These are phyloP conservation scores for Amoebophrya sp. DNA, from an alignment of 169 alveolate species.

Conservation along the genomic window DNA sequence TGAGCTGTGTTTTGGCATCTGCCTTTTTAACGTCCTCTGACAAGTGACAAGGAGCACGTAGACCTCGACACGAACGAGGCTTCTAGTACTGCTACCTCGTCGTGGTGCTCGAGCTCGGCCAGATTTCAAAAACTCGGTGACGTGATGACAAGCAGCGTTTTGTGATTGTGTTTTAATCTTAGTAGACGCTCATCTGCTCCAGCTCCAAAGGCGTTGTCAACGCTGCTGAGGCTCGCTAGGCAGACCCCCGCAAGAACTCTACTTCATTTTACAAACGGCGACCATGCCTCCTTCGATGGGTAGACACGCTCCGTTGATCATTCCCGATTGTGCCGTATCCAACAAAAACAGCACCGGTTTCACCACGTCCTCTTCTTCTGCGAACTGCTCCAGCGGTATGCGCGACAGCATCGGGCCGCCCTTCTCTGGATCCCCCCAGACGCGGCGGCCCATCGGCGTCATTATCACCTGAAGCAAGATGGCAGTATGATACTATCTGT, in stretches of 20 bases:
- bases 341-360: background rate
- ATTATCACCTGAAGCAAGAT: background rate
- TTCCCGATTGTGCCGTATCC: background rate
- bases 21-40: too few relatives aligned
- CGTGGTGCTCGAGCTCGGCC: too few relatives aligned
- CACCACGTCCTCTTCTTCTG: background rate
- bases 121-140: too few relatives aligned
- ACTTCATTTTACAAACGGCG: background rate
- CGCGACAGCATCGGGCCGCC: background rate
- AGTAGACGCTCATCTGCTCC: too few relatives aligned
- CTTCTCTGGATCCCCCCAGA: background rate
- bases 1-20: too few relatives aligned
- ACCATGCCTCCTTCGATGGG: background rate
- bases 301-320: background rate
- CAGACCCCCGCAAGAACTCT: background rate
- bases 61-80: too few relatives aligned
- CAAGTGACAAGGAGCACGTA: too few relatives aligned
- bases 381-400: background rate
- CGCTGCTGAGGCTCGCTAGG: background rate
- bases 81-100: too few relatives aligned
- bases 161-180: too few relatives aligned
- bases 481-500: background rate
- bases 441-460: background rate
- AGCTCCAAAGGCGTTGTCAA: too few relatives aligned
- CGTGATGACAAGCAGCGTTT: too few relatives aligned